phyloP scores from a whole-genome alignment of 2,329 filamentous ascomycete genomes.

The Dactylellina drechsleri region DNA sequence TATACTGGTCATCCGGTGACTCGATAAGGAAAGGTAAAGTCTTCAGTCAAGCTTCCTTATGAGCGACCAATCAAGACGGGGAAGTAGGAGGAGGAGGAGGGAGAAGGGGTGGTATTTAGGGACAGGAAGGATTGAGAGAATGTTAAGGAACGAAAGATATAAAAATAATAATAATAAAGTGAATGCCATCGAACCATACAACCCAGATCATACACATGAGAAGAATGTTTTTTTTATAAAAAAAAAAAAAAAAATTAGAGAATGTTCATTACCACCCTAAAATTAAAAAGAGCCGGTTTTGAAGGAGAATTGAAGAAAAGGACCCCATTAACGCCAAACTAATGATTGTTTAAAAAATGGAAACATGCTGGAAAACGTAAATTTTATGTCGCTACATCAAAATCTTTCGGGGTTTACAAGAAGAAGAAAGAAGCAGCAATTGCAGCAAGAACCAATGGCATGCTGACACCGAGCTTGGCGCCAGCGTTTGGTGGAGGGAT shows the following conservation, averaged over 20 bases:
- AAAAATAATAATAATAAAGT: conserved; percentile 3
- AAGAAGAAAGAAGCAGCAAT: conserved; percentile 54
- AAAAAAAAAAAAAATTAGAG: conserved; percentile 15
- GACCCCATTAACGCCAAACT: conserved; percentile 38
- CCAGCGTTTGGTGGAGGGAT: conserved; percentile 35
- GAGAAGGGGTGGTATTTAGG: background rate
- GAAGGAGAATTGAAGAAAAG: conserved; percentile 21
- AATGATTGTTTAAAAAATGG: conserved; percentile 6
- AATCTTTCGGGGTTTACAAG: conserved; percentile 33
- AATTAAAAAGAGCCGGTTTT: conserved; percentile 25
- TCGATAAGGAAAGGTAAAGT: conserved; percentile 19
- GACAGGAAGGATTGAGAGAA: conserved; percentile 13
- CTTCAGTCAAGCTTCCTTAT: conserved; percentile 51
- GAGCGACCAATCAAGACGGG: conserved; percentile 48
- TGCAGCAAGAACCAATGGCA: conserved; percentile 50
- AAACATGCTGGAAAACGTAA: conserved; percentile 44
- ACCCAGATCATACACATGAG: conserved; percentile 37
- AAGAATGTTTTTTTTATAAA: conserved; percentile 3
- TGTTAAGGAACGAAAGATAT: conserved; percentile 19
- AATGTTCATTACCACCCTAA: conserved; percentile 8
- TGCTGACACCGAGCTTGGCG: conserved; percentile 36
- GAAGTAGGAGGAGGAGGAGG: conserved; percentile 29
- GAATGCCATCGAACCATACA: conserved; percentile 13
- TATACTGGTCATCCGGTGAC: conserved; percentile 8
- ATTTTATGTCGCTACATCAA: conserved; percentile 21